Evolutionary conservation across 2,329 filamentous ascomycete genomes (phyloP), one percentile per base, ranked within the genome.

Genomic region (Dendrostoma leiphaemia): DNA sequence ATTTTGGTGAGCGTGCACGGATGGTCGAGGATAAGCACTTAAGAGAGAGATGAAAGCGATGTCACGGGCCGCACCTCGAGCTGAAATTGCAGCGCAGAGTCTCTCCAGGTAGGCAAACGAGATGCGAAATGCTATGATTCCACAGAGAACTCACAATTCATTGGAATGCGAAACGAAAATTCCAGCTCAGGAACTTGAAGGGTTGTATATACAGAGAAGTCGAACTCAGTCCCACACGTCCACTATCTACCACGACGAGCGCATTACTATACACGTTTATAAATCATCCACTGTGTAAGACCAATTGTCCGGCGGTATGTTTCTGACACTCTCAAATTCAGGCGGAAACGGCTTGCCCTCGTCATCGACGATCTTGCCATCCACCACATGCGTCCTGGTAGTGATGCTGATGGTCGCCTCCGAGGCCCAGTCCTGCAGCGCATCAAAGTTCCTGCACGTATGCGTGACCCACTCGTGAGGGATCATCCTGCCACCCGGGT

Each of bases 401-500:
- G 29, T 13, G 3, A 24, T 28, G 10, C 28, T 29, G 13, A 47
- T 28, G 8, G 29, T 21, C 3, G 28, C 28, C 15, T 47, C 44
- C 15, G 15, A 31, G 13, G 44, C 44, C 44, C 44, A 47, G 28
- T 32, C 17, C 44, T 32, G 44, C 9, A 47, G 17, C 17, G 31
- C n/a, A 8, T 47, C 44, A 32, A 47, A 47, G 44, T 47, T 47
- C 26, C 29, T 29, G 17, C 44, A 47, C 15, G 44, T 47, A 28
- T 47, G 44, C 29, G 21, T 13, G 3, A 47, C 21, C 17, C 21
- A 29, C 28, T 29, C 17, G 17, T 47, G 44, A 4, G 13, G 17
- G 6, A 31, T 15, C 28, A 47, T 17, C 7, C n/a, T 12, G n/a
- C 44, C 31, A 15, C 31, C 44, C 13, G 29, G 28, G 44, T 32